These are phyloP conservation scores for Spizellomyces sp. DNA, from an alignment of 192 early-diverging fungal species.

Conservation along the genomic window DNA sequence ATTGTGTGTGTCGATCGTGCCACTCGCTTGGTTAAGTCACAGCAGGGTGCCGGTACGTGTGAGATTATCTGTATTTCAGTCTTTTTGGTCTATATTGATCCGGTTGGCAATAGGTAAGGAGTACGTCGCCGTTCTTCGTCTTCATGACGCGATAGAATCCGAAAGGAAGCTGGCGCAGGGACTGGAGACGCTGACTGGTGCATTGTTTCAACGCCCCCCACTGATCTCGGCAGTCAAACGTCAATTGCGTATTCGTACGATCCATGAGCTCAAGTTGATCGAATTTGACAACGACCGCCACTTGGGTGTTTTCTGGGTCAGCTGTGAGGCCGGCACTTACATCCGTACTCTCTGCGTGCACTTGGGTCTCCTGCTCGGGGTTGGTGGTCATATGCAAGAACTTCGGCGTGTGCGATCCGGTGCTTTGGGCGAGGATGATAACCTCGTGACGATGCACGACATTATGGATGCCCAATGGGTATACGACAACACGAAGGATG, in stretches of 20 bases:
- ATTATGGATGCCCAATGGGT: conserved; percentile 98
- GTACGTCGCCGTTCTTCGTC: conserved; percentile 93
- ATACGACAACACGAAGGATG: conserved; percentile 94
- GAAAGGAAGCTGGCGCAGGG: conserved; percentile 85
- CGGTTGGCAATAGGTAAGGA: conserved; percentile 63
- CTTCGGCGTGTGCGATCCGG: conserved; percentile 96
- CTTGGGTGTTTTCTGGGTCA: conserved; percentile 96
- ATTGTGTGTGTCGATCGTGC: conserved; percentile 99
- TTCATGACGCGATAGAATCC: conserved; percentile 90
- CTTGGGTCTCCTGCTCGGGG: conserved; percentile 90
- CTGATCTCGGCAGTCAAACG: conserved; percentile 99
- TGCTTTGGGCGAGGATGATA: conserved; percentile 86
- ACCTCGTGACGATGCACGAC: conserved; percentile 98
- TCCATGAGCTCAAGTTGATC: conserved; percentile 92
- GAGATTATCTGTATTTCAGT: background rate
- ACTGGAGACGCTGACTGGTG: conserved; percentile 96
- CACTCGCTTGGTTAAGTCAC: conserved; percentile 97
- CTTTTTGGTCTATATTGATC: too few relatives aligned
- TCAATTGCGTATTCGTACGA: conserved; percentile 97
- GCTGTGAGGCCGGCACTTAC: conserved; percentile 99
- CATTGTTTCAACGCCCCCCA: conserved; percentile 98
- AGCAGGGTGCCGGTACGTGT: conserved; percentile 86
- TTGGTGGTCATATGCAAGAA: conserved; percentile 99
- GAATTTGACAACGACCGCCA: conserved; percentile 98
- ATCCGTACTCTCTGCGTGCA: conserved; percentile 99